Base-by-base conservation (phyloP, 2,329 filamentous ascomycete genomes). In the Hypoxylon sp. region DNA sequence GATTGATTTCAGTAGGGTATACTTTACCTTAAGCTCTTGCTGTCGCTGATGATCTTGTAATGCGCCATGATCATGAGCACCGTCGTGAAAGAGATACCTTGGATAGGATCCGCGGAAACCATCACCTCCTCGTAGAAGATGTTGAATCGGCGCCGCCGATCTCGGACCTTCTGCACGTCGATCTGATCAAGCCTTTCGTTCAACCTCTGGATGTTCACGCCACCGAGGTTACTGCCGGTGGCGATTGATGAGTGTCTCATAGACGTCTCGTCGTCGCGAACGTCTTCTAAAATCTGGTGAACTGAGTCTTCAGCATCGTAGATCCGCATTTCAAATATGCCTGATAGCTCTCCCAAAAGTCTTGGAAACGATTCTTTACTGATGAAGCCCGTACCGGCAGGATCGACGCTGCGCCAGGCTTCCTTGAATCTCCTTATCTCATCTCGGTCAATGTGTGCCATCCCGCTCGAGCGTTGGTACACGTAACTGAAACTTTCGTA, bases 401-500 rank as follows among this genome's bases (percentile, higher is more conserved):
- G 94, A 79, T 99, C 96, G 67, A 96, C 93, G 63, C 93, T 96
- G 59, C 96, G 93, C 96, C 96, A 99, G 0, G 96, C 96, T 80
- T 98, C 93, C 79, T 99, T 99, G 86, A 97, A 99, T 4, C 95
- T 90, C 48, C 96, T 90, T 69, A 98, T 93, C 77, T 99, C 96
- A 72, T 97, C 93, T 69, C 96, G 87, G 73, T 93, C 96, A 72
- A 99, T 91, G 65, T 92, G 91, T 4, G 92, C 93, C 72, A 97
- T 85, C n/a, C 93, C 93, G 74, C 92, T 97, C 65, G 95, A 97
- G 68, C 93, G 89, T 80, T 99, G 96, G 77, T 98, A 99, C 68
- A 99, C 96, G 75, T 99, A 99, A 77, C 93, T 97, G 84, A 99
- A 99, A 80, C 94, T 98, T 82, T 99, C 96, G 80, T 96, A 99